These are phyloP conservation scores for Endotrypanum monterogeii DNA, from an alignment of 208 protist species.

Conservation along the genomic window DNA sequence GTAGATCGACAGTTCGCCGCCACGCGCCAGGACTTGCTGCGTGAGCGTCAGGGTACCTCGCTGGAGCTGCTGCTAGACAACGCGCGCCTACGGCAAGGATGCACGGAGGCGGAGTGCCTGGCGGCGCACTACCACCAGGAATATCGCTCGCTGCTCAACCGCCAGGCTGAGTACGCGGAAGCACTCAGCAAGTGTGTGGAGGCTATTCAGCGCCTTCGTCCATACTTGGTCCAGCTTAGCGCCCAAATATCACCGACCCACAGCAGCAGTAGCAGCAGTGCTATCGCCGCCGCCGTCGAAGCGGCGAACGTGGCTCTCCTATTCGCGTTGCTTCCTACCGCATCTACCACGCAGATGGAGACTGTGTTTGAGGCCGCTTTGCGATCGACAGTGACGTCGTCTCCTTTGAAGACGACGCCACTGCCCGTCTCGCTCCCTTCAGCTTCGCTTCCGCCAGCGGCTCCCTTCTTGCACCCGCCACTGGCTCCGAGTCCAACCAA, in stretches of 20 bases:
- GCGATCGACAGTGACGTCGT: conserved; percentile 13
- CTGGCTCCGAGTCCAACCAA: conserved; percentile 25
- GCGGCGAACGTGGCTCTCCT: conserved; percentile 50
- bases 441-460: background rate
- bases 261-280: background rate
- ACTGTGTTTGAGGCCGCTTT: conserved; percentile 54
- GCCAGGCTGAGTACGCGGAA: conserved; percentile 69
- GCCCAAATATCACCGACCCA: background rate
- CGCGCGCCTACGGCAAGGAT: conserved; percentile 63
- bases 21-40: conserved; percentile 47
- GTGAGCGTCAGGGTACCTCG: conserved; percentile 54
- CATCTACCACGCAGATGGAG: conserved; percentile 61
- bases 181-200: conserved; percentile 56
- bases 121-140: conserved; percentile 85
- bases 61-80: conserved; percentile 83
- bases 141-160: conserved; percentile 46
- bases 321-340: conserved; percentile 62
- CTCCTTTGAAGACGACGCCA: conserved; percentile 13
- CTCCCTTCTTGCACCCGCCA: conserved; percentile 19
- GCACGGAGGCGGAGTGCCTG: conserved; percentile 82
- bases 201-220: conserved; percentile 46
- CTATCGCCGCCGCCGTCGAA: conserved; percentile 19
- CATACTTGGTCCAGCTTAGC: conserved; percentile 12
- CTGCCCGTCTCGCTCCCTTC: background rate
- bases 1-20: conserved; percentile 54